phyloP scores from a whole-genome alignment of 2,329 filamentous ascomycete species.

The Cladosporium sp. region DNA sequence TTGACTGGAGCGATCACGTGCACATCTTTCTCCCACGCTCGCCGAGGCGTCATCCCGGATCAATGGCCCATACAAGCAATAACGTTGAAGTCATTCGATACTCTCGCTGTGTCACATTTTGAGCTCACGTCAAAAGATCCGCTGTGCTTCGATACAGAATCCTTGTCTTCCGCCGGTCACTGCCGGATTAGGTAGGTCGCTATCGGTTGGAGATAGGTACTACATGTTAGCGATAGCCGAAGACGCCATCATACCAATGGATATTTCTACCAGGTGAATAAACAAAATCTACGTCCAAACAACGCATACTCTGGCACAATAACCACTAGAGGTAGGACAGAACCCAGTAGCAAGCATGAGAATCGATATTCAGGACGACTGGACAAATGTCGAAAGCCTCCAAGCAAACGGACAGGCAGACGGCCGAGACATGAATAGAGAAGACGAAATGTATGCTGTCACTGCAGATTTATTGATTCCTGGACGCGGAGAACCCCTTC shows the following conservation, averaged over 20 bases:
- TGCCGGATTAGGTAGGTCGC: background rate
- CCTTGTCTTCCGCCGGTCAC: too few relatives aligned
- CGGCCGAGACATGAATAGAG: background rate
- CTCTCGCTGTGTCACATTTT: too few relatives aligned
- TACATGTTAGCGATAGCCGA: background rate
- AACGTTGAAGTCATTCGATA: too few relatives aligned
- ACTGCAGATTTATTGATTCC: slow-evolving; percentile 42
- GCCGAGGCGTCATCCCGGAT: too few relatives aligned
- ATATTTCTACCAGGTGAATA: background rate
- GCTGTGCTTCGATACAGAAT: too few relatives aligned
- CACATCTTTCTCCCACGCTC: too few relatives aligned
- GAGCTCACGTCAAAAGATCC: too few relatives aligned
- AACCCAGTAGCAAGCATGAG: background rate
- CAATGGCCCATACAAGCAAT: too few relatives aligned
- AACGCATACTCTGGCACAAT: background rate
- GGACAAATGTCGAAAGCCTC: background rate
- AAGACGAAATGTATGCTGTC: slow-evolving; percentile 7
- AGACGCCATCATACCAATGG: too few relatives aligned
- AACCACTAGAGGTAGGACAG: background rate
- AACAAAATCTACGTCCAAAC: background rate
- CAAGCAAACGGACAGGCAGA: background rate
- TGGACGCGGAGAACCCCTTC: slow-evolving; percentile 42
- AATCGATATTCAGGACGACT: background rate
- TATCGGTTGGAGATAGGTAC: background rate
- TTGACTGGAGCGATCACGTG: too few relatives aligned